Evolutionary conservation across 805 yeast species (phyloP).

Genomic region (Metschnikowia matae): DNA sequence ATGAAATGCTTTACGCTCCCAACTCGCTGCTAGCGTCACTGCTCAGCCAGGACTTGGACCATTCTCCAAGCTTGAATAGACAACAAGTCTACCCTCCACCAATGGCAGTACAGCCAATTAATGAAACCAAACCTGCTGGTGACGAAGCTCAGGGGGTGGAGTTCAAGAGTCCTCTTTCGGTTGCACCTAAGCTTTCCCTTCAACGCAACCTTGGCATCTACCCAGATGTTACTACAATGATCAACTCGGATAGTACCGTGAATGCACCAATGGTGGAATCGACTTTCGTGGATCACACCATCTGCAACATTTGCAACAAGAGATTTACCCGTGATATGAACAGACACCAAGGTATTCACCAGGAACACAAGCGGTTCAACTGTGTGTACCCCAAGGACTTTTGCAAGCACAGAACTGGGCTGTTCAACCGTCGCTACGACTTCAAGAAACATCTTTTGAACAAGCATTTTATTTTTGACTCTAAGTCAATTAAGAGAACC

Average conservation of each 20-base stretch:
- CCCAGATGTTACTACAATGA: slow-evolving; percentile 38
- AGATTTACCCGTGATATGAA: slow-evolving; percentile 56
- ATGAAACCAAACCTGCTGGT: neutral
- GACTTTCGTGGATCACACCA: slow-evolving; percentile 35
- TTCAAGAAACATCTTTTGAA: slow-evolving; percentile 62
- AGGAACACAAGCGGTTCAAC: slow-evolving; percentile 49
- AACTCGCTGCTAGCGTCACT: neutral
- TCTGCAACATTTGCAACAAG: slow-evolving; percentile 53
- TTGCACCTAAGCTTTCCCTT: neutral
- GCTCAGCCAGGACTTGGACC: slow-evolving; percentile 1
- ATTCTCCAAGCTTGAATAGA: neutral
- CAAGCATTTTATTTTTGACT: slow-evolving; percentile 54
- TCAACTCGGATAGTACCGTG: slow-evolving; percentile 31
- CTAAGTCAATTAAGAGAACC: slow-evolving; percentile 38
- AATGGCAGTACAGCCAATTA: neutral
- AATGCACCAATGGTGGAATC: slow-evolving; percentile 35
- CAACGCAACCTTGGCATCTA: slow-evolving; percentile 17
- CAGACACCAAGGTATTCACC: slow-evolving; percentile 61
- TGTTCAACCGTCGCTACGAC: slow-evolving; percentile 65
- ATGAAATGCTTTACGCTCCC: neutral
- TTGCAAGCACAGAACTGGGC: slow-evolving; percentile 58
- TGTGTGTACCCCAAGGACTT: slow-evolving; percentile 54
- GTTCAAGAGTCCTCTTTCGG: neutral
- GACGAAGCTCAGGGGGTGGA: neutral
- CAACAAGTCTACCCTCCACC: neutral